Percentiles rank a stretch among this genome's conserved stretches.
Evolutionary conservation across 1,284 basidiomycete species (phyloP).

Genomic region (Athelia sp.): DNA sequence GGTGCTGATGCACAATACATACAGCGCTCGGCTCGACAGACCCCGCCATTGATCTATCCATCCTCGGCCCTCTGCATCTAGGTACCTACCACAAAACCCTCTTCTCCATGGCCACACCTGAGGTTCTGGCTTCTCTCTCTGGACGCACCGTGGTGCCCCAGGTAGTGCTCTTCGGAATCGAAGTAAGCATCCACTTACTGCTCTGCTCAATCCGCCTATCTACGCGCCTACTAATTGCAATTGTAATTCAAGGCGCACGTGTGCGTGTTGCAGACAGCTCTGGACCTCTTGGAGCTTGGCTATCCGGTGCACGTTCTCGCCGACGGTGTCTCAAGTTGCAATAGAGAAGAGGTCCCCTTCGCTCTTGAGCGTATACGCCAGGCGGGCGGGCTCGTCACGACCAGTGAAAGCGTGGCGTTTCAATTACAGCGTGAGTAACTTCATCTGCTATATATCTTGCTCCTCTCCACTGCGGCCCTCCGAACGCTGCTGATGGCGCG

Average conservation of each 20-base stretch:
- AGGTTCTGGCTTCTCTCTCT: conserved; percentile 51
- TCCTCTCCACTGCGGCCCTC: no score
- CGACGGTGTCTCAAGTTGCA: conserved; percentile 83
- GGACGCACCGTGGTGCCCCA: conserved; percentile 45
- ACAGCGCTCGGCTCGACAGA: conserved; percentile 72
- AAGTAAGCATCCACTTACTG: conserved; percentile 48
- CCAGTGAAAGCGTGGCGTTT: conserved; percentile 80
- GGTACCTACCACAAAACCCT: conserved; percentile 66
- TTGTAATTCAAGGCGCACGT: conserved; percentile 64
- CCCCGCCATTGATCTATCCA: conserved; percentile 55
- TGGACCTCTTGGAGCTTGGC: conserved; percentile 55
- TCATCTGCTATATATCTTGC: neutral
- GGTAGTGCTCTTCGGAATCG: conserved; percentile 82
- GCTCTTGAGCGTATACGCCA: conserved; percentile 66
- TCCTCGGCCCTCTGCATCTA: conserved; percentile 53
- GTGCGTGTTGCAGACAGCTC: conserved; percentile 80
- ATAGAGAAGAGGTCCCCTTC: conserved; percentile 62
- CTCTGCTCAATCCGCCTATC: no score
- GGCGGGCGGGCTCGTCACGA: conserved; percentile 73
- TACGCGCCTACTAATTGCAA: no score
- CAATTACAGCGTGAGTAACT: conserved; percentile 57
- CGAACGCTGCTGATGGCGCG: conserved; percentile 8
- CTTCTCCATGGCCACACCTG: conserved; percentile 81
- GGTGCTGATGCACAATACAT: conserved; percentile 1
- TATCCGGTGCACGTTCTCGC: conserved; percentile 71